These are phyloP conservation scores for Massospora cicadina DNA, from an alignment of 371 early-diverging fungal species.

Conservation along the genomic window DNA sequence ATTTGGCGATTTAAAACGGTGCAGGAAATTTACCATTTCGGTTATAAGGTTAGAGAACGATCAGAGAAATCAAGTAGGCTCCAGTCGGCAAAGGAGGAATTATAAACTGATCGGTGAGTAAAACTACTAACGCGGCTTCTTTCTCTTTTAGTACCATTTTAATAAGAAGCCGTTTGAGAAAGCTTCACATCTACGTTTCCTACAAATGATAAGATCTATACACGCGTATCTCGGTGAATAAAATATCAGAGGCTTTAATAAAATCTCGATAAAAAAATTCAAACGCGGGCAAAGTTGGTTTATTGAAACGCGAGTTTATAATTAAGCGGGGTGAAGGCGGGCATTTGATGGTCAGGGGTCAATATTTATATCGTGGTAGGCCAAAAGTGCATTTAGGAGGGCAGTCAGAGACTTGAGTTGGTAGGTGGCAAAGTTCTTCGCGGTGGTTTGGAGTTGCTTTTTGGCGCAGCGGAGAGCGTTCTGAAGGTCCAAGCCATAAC, in stretches of 20 bases:
- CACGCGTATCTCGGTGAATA: neutral
- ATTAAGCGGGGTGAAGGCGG: neutral
- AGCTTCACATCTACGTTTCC: no score
- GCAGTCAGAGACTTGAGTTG: neutral
- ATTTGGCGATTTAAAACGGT: no score
- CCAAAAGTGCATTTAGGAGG: neutral
- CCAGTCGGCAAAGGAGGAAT: no score
- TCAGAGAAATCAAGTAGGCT: no score
- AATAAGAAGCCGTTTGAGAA: neutral
- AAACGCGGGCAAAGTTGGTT: neutral
- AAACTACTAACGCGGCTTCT: neutral
- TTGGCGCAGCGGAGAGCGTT: neutral
- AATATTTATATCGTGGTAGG: neutral
- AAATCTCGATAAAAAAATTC: neutral
- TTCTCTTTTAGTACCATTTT: neutral
- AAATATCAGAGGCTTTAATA: neutral
- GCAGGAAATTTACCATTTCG: no score
- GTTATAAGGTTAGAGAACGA: no score
- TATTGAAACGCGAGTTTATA: neutral
- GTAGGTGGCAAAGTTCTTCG: neutral
- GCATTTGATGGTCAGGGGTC: no score
- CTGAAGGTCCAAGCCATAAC: neutral
- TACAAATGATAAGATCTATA: no score
- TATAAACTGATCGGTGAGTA: neutral
- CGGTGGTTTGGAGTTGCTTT: neutral